Evolutionary conservation across 2,329 filamentous ascomycete species (phyloP), one percentile per base, ranked within the genome.

Genomic region (Clarireedia hainanense): DNA sequence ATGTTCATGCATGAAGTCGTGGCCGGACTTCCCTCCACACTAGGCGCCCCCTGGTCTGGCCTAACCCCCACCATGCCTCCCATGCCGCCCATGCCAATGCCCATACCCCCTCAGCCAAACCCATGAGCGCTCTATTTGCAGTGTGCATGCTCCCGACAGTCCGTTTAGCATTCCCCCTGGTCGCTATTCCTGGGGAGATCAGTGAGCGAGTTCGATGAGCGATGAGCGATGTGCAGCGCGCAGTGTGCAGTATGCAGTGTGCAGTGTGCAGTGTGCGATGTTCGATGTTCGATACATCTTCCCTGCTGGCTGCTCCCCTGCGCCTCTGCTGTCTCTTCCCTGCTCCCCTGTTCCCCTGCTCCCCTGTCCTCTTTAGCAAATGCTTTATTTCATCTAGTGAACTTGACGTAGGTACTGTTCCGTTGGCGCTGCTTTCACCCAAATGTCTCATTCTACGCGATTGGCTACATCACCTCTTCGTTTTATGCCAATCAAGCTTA

Each of bases 401-500:
- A 57, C 57, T 58, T 64, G 61, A 67, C 60, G 30, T 34, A 34
- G 30, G 65, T 68, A 64, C 63, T 60, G 48, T 63, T 60, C 67
- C 63, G 65, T 64, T 61, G 63, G 57, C 60, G 62, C 59, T 63
- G 58, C 46, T 58, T 57, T 50, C 59, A 53, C 60, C 57, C 58
- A 27, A 54, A 62, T 60, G 60, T 66, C 62, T 64, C 62, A 65
- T 64, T 59, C 72, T 70, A 69, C 73, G 76, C 76, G 74, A 75
- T 71, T 69, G 67, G 65, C 63, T 63, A 57, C 59, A 61, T 60
- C 63, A 67, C 59, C 59, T 58, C 65, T 61, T 65, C 30, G 62
- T 34, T 62, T 60, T 42, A 63, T 65, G 59, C 75, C 74, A 76
- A 76, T 76, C 74, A 76, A 72, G 69, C 73, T 69, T 62, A 71